Conservation (phyloP, 2,329 filamentous ascomycete genomes). For the Sarocladium brachiariae region DNA sequence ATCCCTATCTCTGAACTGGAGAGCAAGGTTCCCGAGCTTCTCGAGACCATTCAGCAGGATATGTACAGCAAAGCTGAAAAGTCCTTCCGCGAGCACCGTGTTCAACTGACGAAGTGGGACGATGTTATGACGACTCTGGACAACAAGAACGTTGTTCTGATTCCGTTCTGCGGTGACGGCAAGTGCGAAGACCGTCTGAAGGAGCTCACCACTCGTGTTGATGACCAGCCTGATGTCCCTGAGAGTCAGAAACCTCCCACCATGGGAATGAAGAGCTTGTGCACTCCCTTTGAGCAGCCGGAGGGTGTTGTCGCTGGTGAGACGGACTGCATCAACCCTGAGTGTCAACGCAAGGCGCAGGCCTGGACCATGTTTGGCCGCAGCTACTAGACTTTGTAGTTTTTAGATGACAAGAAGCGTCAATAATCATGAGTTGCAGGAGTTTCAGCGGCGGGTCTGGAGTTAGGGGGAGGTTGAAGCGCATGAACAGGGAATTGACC, state of each 20-base stretch:
- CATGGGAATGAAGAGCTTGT: constrained; percentile 65
- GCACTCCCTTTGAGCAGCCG: constrained; percentile 77
- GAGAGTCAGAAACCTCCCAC: constrained; percentile 48
- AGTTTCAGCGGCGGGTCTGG: constrained; percentile 9
- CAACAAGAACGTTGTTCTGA: constrained; percentile 84
- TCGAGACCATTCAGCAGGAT: constrained; percentile 85
- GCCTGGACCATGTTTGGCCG: constrained; percentile 91
- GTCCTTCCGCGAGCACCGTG: constrained; percentile 72
- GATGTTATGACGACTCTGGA: constrained; percentile 88
- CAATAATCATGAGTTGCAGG: not conserved
- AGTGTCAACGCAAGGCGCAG: constrained; percentile 70
- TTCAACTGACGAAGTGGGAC: constrained; percentile 79
- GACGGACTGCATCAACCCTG: constrained; percentile 88
- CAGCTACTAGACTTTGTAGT: constrained; percentile 49
- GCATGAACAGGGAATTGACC: not conserved
- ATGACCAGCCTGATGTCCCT: constrained; percentile 47
- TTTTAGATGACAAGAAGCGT: not conserved
- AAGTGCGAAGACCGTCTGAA: constrained; percentile 94
- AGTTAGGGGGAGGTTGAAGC: constrained; percentile 7
- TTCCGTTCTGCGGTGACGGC: constrained; percentile 76
- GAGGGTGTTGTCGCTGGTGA: constrained; percentile 69
- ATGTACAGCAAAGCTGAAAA: constrained; percentile 71
- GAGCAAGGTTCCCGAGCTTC: constrained; percentile 67
- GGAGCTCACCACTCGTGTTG: constrained; percentile 76
- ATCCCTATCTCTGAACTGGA: constrained; percentile 69